Base-by-base conservation (phyloP, 257 asterid species). In the Sherardia arvensis region DNA sequence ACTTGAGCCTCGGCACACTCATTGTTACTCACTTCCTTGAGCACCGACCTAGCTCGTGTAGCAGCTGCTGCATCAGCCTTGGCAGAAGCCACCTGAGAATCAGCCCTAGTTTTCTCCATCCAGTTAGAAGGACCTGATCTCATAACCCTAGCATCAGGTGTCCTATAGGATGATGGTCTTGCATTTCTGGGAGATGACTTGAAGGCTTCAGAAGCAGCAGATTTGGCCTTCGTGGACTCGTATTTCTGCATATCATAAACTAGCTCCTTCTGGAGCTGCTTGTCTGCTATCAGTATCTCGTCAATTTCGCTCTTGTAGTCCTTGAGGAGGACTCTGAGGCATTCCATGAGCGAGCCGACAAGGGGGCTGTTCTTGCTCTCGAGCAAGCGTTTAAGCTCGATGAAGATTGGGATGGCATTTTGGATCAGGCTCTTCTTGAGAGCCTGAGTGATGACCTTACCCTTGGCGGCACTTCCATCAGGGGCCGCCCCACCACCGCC, bases 231-330 rank as follows among this genome's bases (percentile, higher is more conserved):
- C 84, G 69, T 66, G 38, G 90, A 57, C 34, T 92, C 97, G 14
- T 85, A 84, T 62, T 80, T 92, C 62, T 92, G 87, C 78, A 92
- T 92, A 79, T 92, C 97, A 54, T 92, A 87, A 8, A 87, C 54
- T 61, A 92, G 97, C 53, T 89, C 97, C 71, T 85, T 92, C 80
- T 90, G 96, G 22, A 92, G 96, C 78, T 89, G 99, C 23, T 69
- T 70, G 56, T 89, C 99, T 11, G 97, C 96, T 1, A 92, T 81
- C 54, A 92, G 53, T 66, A 89, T 82, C 56, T 89, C 99, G 26
- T 92, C 96, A 29, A 92, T 92, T 80, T 87, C 97, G 29, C 78
- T 92, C 76, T 89, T 92, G 91, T 87, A 89, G 69, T 92, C 99
- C 78, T 92, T 92, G 77, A 89, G 96, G 65, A 92, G 89, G 85